These are phyloP conservation scores for Ophiostoma australiae DNA, from an alignment of 2,329 filamentous ascomycete genomes.

Conservation along the genomic window DNA sequence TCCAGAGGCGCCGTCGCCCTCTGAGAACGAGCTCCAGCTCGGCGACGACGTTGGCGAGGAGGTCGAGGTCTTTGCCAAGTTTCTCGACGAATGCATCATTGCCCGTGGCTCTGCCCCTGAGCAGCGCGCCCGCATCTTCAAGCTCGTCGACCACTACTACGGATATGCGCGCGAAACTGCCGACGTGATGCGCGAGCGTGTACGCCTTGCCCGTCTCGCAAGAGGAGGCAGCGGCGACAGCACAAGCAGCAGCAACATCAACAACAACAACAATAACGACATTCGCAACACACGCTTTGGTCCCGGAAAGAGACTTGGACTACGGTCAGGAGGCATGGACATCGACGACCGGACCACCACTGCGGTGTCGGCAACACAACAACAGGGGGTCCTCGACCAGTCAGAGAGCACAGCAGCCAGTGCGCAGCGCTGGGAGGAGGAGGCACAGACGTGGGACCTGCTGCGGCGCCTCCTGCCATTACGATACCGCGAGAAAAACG, in stretches of 20 bases:
- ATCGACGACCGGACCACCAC: conserved; percentile 44
- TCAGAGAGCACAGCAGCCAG: conserved; percentile 36
- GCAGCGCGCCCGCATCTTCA: conserved; percentile 61
- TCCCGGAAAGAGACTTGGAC: conserved; percentile 1
- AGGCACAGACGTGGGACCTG: conserved; percentile 87
- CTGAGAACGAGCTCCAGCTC: conserved; percentile 22
- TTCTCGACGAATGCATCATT: conserved; percentile 68
- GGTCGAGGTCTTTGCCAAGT: conserved; percentile 80
- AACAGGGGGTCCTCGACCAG: neutral
- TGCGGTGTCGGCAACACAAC: conserved; percentile 30
- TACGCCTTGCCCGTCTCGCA: conserved; percentile 31
- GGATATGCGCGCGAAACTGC: conserved; percentile 48
- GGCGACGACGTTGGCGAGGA: conserved; percentile 61
- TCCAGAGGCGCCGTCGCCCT: conserved; percentile 30
- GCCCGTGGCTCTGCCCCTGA: conserved; percentile 46
- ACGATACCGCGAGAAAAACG: conserved; percentile 50
- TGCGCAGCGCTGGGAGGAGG: conserved; percentile 66
- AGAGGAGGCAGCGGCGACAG: conserved; percentile 25
- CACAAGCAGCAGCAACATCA: conserved; percentile 19
- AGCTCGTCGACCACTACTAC: conserved; percentile 62
- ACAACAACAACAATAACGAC: conserved; percentile 15
- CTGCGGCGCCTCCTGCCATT: conserved; percentile 68
- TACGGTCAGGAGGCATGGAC: conserved; percentile 46
- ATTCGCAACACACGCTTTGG: neutral
- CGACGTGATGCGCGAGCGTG: conserved; percentile 41